phyloP scores from a whole-genome alignment of 768 basidiomycete genomes.

The Melanogaster broomeanus region DNA sequence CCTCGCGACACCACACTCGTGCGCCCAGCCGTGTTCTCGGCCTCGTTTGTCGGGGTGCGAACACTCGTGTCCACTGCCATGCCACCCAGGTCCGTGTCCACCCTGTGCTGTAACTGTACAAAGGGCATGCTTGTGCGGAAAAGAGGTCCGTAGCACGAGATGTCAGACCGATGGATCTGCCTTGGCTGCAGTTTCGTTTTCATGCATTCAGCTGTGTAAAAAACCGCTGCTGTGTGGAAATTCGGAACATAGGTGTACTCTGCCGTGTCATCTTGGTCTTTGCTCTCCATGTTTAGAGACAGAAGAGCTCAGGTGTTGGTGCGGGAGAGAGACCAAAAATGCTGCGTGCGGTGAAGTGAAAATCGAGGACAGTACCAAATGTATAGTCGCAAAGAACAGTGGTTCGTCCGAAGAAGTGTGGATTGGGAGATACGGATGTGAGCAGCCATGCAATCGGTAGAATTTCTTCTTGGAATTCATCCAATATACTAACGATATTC shows the following conservation, averaged over 20 bases:
- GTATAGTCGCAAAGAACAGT: conserved; percentile 27
- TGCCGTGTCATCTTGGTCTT: conserved; percentile 72
- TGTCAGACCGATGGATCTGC: conserved; percentile 59
- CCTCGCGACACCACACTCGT: conserved; percentile 75
- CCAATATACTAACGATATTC: neutral
- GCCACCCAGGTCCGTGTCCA: conserved; percentile 97
- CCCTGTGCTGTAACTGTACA: conserved; percentile 83
- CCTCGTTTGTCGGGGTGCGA: conserved; percentile 56
- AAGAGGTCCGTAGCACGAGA: conserved; percentile 38
- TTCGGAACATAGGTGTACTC: conserved; percentile 61
- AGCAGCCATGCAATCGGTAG: conserved; percentile 57
- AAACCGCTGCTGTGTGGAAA: conserved; percentile 64
- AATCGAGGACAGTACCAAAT: conserved; percentile 35
- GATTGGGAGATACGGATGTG: conserved; percentile 70
- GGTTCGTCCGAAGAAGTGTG: conserved; percentile 48
- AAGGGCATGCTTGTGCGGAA: conserved; percentile 79
- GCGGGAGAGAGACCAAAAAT: conserved; percentile 64
- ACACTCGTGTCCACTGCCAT: conserved; percentile 82
- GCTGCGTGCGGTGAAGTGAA: conserved; percentile 70
- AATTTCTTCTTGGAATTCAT: conserved; percentile 11
- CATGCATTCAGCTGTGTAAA: conserved; percentile 41
- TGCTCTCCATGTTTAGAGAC: conserved; percentile 65
- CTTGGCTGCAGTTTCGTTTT: conserved; percentile 21
- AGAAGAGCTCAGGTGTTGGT: conserved; percentile 71
- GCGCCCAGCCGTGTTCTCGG: conserved; percentile 68